Evolutionary conservation across 306 rosid genomes (phyloP).

Genomic region (Sphenostylis stenocarpa): DNA sequence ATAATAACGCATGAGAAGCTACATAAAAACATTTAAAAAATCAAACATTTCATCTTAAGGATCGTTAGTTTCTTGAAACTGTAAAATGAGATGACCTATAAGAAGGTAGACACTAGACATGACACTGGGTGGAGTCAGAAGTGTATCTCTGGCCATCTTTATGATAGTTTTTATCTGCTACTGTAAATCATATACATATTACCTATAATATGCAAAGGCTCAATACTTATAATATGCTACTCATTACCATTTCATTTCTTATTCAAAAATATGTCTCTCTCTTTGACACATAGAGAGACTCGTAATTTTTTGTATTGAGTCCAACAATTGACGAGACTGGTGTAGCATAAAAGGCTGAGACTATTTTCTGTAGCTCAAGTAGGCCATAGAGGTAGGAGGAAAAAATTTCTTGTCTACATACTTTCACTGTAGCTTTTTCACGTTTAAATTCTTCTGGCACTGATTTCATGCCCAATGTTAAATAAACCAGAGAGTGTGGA

Average conservation of each 20-base stretch:
- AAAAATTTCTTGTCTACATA: neutral
- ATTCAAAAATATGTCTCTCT: neutral
- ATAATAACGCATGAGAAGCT: neutral
- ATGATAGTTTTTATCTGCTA: neutral
- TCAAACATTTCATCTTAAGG: neutral
- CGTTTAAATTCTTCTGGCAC: no score
- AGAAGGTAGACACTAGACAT: constrained; percentile 15
- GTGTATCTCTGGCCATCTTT: neutral
- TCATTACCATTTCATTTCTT: neutral
- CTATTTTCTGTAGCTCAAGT: constrained; percentile 23
- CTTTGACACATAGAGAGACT: no score
- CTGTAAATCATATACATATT: neutral
- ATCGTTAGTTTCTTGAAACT: constrained; percentile 11
- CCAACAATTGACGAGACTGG: constrained; percentile 31
- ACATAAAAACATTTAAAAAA: neutral
- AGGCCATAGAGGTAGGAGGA: constrained; percentile 12
- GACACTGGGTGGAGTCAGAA: constrained; percentile 18
- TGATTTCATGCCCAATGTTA: no score
- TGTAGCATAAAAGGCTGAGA: constrained; percentile 29
- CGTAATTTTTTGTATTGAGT: neutral
- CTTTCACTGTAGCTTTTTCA: no score
- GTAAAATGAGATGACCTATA: constrained; percentile 19
- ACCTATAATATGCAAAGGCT: neutral
- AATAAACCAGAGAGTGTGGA: no score
- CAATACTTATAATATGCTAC: neutral